These are phyloP conservation scores for Xerocomellus chrysenteron DNA, from an alignment of 768 basidiomycete species.

Conservation along the genomic window DNA sequence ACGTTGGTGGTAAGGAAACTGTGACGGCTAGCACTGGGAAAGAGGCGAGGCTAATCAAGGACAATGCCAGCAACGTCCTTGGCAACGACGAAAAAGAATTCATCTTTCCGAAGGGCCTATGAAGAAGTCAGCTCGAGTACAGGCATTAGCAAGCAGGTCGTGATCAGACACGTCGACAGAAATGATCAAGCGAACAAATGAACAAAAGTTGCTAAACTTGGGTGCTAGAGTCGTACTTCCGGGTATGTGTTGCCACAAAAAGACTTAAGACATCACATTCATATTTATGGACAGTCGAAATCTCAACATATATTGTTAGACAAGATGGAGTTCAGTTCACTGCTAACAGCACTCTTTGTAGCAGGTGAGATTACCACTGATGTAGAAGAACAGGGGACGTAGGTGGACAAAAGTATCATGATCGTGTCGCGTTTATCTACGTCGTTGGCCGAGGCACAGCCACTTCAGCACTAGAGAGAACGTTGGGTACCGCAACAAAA, in stretches of 20 bases:
- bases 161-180: slow-evolving; percentile 6
- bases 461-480: slow-evolving; percentile 25
- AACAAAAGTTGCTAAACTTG: not conserved
- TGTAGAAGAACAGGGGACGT: not conserved
- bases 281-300: no score
- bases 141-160: slow-evolving; percentile 11
- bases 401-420: slow-evolving; percentile 12
- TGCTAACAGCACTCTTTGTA: not conserved
- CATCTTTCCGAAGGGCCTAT: slow-evolving; percentile 10
- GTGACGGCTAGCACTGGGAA: slow-evolving; percentile 32
- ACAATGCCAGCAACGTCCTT: slow-evolving; percentile 27
- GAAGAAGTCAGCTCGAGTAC: not conserved
- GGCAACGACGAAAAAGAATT: slow-evolving; percentile 6
- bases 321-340: not conserved
- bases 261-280: no score
- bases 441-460: not conserved
- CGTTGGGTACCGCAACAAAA: not conserved
- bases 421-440: slow-evolving; percentile 10
- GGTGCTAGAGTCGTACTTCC: not conserved
- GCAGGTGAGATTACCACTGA: slow-evolving; percentile 5
- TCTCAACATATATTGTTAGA: not conserved
- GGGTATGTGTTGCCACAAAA: no score
- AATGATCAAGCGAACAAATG: not conserved
- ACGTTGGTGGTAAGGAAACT: slow-evolving; percentile 33
- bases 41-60: slow-evolving; percentile 35